Percentiles rank a stretch among this genome's conserved stretches.
Conservation (phyloP, 768 basidiomycete genomes). For the Rubroboletus pulcherrimus region DNA sequence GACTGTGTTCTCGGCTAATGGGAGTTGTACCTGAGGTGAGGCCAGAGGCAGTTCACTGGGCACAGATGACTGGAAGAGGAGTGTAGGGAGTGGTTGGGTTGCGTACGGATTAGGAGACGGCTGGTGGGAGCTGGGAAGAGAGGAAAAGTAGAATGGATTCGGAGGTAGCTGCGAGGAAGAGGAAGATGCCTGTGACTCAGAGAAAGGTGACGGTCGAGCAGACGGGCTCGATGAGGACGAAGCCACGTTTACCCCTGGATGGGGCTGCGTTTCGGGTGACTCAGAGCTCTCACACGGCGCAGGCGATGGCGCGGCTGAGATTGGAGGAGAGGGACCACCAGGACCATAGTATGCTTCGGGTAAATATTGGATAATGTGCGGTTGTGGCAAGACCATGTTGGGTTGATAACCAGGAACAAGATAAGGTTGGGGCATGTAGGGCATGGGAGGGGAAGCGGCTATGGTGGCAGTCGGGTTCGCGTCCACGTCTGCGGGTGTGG, state of each 20-base stretch:
- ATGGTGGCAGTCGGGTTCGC: neutral
- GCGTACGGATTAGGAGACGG: constrained; percentile 11
- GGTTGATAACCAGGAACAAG: constrained; percentile 1
- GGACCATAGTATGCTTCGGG: constrained; percentile 29
- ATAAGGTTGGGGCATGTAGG: neutral
- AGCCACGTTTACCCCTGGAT: constrained; percentile 7
- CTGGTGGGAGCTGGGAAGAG: constrained; percentile 10
- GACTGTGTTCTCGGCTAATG: neutral
- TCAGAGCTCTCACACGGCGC: constrained; percentile 15
- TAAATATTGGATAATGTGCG: constrained; percentile 22
- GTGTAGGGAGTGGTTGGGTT: constrained; percentile 2
- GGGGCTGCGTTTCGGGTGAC: constrained; percentile 9
- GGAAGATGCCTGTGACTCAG: constrained; percentile 18
- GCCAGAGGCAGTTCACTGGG: neutral
- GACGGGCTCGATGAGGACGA: constrained; percentile 16
- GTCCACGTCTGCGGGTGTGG: constrained; percentile 1
- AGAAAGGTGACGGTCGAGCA: constrained; percentile 3
- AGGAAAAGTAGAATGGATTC: neutral
- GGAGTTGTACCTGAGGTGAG: constrained; percentile 1
- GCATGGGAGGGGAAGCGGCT: neutral
- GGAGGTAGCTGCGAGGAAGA: constrained; percentile 11
- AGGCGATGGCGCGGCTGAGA: constrained; percentile 51
- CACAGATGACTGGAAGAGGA: constrained; percentile 1
- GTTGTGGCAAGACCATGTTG: constrained; percentile 12
- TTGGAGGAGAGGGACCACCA: constrained; percentile 50